Evolutionary conservation across 257 asterid species (phyloP).

Genomic region (Apocynum venetum): DNA sequence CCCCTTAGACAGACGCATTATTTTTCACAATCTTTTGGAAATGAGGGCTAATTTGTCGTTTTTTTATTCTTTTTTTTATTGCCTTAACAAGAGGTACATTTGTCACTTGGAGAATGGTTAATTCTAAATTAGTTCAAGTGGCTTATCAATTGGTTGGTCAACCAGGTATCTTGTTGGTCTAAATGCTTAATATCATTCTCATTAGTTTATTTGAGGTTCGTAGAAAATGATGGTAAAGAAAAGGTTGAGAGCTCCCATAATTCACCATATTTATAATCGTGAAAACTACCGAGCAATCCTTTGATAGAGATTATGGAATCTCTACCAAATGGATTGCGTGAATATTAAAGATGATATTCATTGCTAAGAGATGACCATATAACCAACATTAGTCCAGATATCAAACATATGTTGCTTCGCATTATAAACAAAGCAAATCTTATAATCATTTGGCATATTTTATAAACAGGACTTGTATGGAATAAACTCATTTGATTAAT

Average conservation of each 20-base stretch:
- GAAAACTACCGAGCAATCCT: background rate
- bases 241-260: background rate
- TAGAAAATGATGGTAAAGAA: background rate
- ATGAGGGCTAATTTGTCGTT: background rate
- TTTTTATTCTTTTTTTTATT: background rate
- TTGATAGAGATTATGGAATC: slow-evolving; percentile 1
- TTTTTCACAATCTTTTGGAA: background rate
- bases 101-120: slow-evolving; percentile 12
- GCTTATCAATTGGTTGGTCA: background rate
- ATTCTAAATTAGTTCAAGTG: background rate
- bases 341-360: background rate
- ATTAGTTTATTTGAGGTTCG: background rate
- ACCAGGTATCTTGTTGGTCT: background rate
- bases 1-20: slow-evolving; percentile 23
- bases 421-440: background rate
- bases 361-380: background rate
- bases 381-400: background rate
- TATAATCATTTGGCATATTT: too few relatives aligned
- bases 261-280: slow-evolving; percentile 1
- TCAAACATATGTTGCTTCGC: background rate
- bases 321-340: background rate
- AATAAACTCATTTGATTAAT: too few relatives aligned
- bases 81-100: background rate
- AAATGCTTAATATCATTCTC: slow-evolving; percentile 8
- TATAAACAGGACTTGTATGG: too few relatives aligned